Percentiles rank a stretch among this genome's conserved stretches.
Evolutionary conservation across 2,329 filamentous ascomycete genomes (phyloP).

Genomic region (Alternaria conjuncta): DNA sequence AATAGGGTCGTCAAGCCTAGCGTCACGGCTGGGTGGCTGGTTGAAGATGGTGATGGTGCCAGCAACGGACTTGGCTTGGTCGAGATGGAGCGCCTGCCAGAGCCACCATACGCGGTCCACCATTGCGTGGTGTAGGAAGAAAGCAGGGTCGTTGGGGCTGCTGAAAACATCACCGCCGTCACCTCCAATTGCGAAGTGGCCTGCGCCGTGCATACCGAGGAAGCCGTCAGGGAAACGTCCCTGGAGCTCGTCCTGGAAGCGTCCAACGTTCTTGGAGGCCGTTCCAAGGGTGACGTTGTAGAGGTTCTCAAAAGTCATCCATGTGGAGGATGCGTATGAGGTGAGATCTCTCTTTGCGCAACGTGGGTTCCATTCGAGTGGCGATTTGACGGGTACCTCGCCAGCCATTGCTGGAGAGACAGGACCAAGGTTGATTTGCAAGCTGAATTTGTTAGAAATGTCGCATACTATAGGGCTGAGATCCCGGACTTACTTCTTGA

Average conservation of each 20-base stretch:
- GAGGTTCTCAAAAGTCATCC: constrained; percentile 39
- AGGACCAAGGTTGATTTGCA: constrained; percentile 34
- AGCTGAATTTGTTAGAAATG: background rate
- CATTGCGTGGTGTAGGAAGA: constrained; percentile 56
- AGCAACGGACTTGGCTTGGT: constrained; percentile 19
- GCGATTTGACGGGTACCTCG: constrained; percentile 15
- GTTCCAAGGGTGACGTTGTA: constrained; percentile 59
- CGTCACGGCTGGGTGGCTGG: constrained; percentile 50
- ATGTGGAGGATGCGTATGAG: constrained; percentile 23
- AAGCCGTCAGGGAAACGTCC: constrained; percentile 21
- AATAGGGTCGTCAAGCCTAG: constrained; percentile 54
- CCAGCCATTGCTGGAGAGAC: constrained; percentile 18
- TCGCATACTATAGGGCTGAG: too few relatives aligned
- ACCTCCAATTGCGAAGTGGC: constrained; percentile 38
- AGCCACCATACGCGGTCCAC: constrained; percentile 57
- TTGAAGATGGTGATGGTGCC: constrained; percentile 53
- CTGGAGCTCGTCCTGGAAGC: constrained; percentile 43
- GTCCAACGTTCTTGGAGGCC: constrained; percentile 49
- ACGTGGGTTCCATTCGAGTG: constrained; percentile 34
- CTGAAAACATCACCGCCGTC: constrained; percentile 52
- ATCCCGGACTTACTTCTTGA: constrained; percentile 30
- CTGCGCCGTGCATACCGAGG: constrained; percentile 51
- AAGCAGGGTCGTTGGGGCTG: constrained; percentile 53
- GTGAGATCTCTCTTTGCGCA: constrained; percentile 47
- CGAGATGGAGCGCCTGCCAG: constrained; percentile 49